Percentiles rank a stretch among this genome's conserved stretches.
phyloP scores from a whole-genome alignment of 139 green algal species.

The Volvox reticuliferus region DNA sequence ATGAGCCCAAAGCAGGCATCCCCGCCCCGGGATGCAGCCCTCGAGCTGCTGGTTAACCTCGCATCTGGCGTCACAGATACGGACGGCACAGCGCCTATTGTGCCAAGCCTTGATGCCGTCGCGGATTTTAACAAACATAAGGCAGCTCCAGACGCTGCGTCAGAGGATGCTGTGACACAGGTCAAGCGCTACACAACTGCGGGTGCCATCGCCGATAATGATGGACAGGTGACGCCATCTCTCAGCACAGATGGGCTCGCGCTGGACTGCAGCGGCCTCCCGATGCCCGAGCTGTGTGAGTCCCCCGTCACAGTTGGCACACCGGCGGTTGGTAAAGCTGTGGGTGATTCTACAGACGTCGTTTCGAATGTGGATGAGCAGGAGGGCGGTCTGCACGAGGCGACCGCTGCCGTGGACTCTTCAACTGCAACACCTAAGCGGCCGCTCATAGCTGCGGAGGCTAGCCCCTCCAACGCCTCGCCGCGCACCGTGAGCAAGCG shows the following conservation, averaged over 20 bases:
- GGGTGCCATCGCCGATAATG: not conserved
- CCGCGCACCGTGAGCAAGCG: conserved; percentile 8
- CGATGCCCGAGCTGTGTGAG: conserved; percentile 22
- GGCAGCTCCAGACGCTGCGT: not conserved
- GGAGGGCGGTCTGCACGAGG: too few relatives aligned
- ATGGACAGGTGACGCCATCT: not conserved
- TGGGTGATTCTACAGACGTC: not conserved
- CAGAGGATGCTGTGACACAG: not conserved
- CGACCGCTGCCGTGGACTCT: not conserved
- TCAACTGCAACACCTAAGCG: too few relatives aligned
- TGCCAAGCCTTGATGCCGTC: too few relatives aligned
- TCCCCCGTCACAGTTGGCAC: not conserved
- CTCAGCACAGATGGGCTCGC: not conserved
- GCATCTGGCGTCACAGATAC: not conserved
- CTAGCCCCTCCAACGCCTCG: not conserved
- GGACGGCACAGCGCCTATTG: not conserved
- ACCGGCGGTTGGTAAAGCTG: too few relatives aligned
- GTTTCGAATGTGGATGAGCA: not conserved
- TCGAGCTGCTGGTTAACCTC: not conserved
- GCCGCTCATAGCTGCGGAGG: not conserved
- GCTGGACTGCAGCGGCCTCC: conserved; percentile 18
- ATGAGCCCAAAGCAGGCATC: not conserved
- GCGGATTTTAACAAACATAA: too few relatives aligned
- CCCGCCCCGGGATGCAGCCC: not conserved
- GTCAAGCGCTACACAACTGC: too few relatives aligned